A percentile compares a stretch with the other conserved stretches of the same genome.
Conservation (phyloP, 2,329 filamentous ascomycete species). For the Dothideomycetes sp. region DNA sequence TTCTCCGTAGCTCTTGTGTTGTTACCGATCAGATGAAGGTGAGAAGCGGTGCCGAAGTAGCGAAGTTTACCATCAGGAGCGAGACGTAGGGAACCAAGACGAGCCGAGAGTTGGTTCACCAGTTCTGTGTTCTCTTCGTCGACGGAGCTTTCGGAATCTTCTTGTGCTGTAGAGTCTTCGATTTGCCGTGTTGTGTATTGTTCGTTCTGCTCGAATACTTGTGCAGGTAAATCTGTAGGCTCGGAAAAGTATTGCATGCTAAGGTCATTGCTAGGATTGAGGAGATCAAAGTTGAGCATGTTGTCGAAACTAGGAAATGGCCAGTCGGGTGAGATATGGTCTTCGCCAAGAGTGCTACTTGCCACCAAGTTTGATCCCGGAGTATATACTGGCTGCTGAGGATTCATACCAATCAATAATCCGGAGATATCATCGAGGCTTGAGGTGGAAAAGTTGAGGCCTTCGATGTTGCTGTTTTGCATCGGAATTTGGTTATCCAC, state of each 20-base stretch:
- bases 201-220: neutral
- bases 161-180: neutral
- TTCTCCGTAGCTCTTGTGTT: constrained; percentile 18
- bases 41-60: constrained; percentile 38
- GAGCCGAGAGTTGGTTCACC: constrained; percentile 35
- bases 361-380: neutral
- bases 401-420: neutral
- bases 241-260: constrained; percentile 1
- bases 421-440: neutral
- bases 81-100: constrained; percentile 37
- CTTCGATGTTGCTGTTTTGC: neutral
- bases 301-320: constrained; percentile 11
- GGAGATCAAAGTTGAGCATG: constrained; percentile 7
- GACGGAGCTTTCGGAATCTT: neutral
- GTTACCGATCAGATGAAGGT: constrained; percentile 34
- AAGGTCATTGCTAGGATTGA: neutral
- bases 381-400: neutral
- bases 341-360: constrained; percentile 7
- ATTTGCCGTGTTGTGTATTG: neutral
- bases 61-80: constrained; percentile 35
- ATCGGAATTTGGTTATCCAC: too few relatives aligned
- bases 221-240: neutral
- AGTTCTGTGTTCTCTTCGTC: constrained; percentile 28
- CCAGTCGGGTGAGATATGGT: constrained; percentile 16
- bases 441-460: neutral